These are phyloP conservation scores for Stylosanthes scabra DNA, from an alignment of 331 rosid species.

Conservation along the genomic window DNA sequence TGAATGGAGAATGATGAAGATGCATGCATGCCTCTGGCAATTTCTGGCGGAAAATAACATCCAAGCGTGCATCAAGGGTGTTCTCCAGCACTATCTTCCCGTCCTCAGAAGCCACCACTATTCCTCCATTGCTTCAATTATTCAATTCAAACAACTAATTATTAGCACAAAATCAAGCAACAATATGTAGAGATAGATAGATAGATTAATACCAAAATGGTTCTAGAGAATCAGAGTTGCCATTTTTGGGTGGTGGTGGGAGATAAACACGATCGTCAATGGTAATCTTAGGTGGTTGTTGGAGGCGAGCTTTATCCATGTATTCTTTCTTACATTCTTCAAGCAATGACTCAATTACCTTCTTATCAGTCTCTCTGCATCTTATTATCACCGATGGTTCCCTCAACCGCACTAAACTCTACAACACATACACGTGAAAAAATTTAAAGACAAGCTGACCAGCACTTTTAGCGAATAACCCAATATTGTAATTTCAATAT, in stretches of 20 bases:
- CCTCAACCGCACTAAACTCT: slow-evolving; percentile 51
- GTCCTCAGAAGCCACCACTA: slow-evolving; percentile 59
- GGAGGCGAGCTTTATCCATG: slow-evolving; percentile 34
- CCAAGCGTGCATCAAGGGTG: slow-evolving; percentile 57
- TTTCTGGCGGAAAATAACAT: slow-evolving; percentile 53
- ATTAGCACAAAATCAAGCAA: not conserved
- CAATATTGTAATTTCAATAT: too few species aligned
- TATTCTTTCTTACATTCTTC: slow-evolving; percentile 55
- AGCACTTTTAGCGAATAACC: too few species aligned
- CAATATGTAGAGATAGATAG: not conserved
- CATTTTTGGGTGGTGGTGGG: slow-evolving; percentile 50
- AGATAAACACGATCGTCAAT: slow-evolving; percentile 54
- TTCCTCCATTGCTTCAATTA: slow-evolving; percentile 52
- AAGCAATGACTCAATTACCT: slow-evolving; percentile 49
- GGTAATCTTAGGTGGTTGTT: slow-evolving; percentile 38
- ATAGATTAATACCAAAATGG: slow-evolving; percentile 46
- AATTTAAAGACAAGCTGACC: too few species aligned
- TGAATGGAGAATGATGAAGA: too few species aligned
- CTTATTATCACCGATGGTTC: slow-evolving; percentile 52
- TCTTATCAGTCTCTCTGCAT: slow-evolving; percentile 56
- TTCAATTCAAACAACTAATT: slow-evolving; percentile 13
- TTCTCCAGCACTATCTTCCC: slow-evolving; percentile 66
- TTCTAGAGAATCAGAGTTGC: slow-evolving; percentile 35
- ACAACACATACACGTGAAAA: not conserved
- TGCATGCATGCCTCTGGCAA: slow-evolving; percentile 52